Percentiles rank a stretch among this genome's conserved stretches.
phyloP scores from a whole-genome alignment of 2,329 filamentous ascomycete genomes.

The Xylaria sp. region DNA sequence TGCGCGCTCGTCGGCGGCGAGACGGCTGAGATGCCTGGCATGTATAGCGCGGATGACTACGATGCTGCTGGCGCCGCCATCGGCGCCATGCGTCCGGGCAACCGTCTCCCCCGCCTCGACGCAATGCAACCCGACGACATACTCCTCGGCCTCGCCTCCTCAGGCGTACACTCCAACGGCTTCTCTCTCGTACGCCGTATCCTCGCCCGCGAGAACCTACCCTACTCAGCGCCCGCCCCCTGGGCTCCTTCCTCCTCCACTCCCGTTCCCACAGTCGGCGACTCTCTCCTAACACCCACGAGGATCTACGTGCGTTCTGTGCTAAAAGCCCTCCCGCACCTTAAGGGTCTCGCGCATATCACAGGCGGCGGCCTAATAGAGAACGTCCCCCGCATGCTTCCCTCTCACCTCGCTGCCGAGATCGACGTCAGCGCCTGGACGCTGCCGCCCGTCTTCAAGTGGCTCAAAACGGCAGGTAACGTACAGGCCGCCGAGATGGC shows the following conservation, averaged over 20 bases:
- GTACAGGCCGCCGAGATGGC: conserved; percentile 84
- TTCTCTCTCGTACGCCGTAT: conserved; percentile 97
- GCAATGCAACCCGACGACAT: conserved; percentile 86
- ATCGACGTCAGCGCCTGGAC: conserved; percentile 82
- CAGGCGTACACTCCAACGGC: conserved; percentile 93
- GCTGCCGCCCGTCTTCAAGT: conserved; percentile 82
- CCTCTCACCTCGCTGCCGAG: conserved; percentile 78
- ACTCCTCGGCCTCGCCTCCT: conserved; percentile 85
- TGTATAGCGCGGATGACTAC: conserved; percentile 90
- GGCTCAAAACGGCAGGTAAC: conserved; percentile 81
- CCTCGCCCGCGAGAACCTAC: conserved; percentile 76
- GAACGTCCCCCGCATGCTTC: conserved; percentile 95
- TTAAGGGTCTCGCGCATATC: conserved; percentile 97
- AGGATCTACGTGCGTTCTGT: conserved; percentile 91
- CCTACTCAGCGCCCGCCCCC: conserved; percentile 78
- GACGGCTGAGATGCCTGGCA: conserved; percentile 97
- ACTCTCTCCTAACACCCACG: conserved; percentile 86
- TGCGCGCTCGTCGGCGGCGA: conserved; percentile 97
- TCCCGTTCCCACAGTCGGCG: conserved; percentile 65
- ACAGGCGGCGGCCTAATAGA: conserved; percentile 93
- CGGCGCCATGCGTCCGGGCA: conserved; percentile 77
- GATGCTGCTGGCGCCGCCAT: conserved; percentile 92
- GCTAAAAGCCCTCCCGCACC: conserved; percentile 71
- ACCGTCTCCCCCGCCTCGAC: conserved; percentile 78
- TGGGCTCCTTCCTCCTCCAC: conserved; percentile 69